phyloP scores from a whole-genome alignment of 768 basidiomycete genomes.

The Psilocybe azurescens region DNA sequence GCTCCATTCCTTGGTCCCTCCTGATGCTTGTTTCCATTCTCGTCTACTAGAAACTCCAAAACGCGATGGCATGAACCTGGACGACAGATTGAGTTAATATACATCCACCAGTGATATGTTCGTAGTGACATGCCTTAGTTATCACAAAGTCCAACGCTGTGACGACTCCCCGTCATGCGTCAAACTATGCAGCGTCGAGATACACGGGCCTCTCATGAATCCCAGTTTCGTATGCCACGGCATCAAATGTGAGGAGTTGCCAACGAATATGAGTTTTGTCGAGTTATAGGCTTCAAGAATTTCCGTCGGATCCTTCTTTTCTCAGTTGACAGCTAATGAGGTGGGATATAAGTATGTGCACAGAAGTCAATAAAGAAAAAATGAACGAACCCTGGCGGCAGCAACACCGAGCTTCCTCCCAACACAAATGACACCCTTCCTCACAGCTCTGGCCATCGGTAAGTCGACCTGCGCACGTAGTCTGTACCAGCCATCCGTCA shows the following conservation, averaged over 20 bases:
- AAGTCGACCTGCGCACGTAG: slow-evolving; percentile 79
- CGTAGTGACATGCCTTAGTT: slow-evolving; percentile 52
- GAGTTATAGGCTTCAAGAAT: slow-evolving; percentile 81
- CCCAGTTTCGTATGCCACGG: slow-evolving; percentile 92
- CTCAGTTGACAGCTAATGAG: slow-evolving; percentile 64
- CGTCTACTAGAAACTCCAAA: slow-evolving; percentile 67
- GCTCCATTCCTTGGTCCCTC: slow-evolving; percentile 70
- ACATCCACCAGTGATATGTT: background rate
- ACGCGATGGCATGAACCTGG: slow-evolving; percentile 62
- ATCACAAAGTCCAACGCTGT: slow-evolving; percentile 78
- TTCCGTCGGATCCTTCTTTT: slow-evolving; percentile 79
- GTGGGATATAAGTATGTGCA: background rate
- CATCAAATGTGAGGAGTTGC: slow-evolving; percentile 87
- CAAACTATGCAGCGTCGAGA: slow-evolving; percentile 81
- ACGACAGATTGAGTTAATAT: background rate
- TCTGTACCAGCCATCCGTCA: slow-evolving; percentile 98
- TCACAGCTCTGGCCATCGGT: slow-evolving; percentile 72
- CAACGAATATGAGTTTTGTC: slow-evolving; percentile 68
- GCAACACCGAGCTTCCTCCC: slow-evolving; percentile 86
- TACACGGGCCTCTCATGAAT: slow-evolving; percentile 65
- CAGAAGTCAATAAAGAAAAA: background rate
- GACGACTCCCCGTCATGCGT: slow-evolving; percentile 83
- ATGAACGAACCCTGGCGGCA: slow-evolving; percentile 74
- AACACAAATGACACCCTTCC: slow-evolving; percentile 65
- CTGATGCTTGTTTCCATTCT: slow-evolving; percentile 51